Percentiles rank a stretch among this genome's conserved stretches.
These are phyloP conservation scores for Musa acuminata DNA, from an alignment of 176 grass and related monocot genomes.

Conservation along the genomic window DNA sequence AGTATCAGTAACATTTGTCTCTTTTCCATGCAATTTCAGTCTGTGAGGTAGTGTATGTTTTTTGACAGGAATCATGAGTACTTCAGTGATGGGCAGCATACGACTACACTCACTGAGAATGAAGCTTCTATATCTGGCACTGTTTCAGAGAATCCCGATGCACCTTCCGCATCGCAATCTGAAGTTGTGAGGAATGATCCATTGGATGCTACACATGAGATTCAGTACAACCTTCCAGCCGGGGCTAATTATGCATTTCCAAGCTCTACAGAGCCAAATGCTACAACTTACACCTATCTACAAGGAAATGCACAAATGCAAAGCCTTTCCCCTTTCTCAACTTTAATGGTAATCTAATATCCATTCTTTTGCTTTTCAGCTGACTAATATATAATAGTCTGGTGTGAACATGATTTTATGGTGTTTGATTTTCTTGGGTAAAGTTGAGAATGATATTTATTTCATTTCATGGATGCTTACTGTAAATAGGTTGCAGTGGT, in stretches of 20 bases:
- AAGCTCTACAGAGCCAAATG: constrained; percentile 48
- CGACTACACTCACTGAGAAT: constrained; percentile 34
- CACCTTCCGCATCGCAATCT: constrained; percentile 55
- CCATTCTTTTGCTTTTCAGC: constrained; percentile 6
- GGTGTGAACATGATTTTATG: not conserved
- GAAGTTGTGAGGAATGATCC: constrained; percentile 46
- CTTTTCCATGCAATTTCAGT: not conserved
- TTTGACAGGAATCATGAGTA: constrained; percentile 62
- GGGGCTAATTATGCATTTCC: constrained; percentile 56
- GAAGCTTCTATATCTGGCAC: constrained; percentile 38
- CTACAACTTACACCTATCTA: constrained; percentile 38
- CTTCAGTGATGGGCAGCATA: constrained; percentile 39
- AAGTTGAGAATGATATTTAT: not conserved
- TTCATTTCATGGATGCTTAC: not conserved
- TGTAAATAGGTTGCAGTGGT: no score
- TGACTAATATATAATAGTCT: constrained; percentile 9
- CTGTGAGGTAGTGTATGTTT: constrained; percentile 9
- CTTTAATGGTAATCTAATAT: constrained; percentile 49
- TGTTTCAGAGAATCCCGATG: constrained; percentile 49
- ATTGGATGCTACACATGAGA: constrained; percentile 45
- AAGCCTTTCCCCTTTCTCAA: constrained; percentile 72
- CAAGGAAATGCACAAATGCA: constrained; percentile 67
- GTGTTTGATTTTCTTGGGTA: not conserved
- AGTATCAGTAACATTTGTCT: not conserved
- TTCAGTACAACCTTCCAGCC: constrained; percentile 76